These are phyloP conservation scores for Cyberlindnera maritima DNA, from an alignment of 805 yeast species.

Conservation along the genomic window DNA sequence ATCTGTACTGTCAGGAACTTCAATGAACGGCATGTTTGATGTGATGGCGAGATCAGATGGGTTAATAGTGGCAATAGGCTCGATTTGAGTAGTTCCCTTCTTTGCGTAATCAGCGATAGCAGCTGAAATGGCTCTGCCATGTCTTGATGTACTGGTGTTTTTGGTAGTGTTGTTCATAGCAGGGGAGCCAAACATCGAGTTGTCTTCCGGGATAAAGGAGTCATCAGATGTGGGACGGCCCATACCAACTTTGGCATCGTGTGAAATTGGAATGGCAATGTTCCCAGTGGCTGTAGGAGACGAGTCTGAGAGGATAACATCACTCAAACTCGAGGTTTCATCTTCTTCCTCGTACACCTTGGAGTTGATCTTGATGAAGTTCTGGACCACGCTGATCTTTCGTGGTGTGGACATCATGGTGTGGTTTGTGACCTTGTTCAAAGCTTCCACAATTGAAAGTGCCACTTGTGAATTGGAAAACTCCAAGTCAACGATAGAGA, in stretches of 20 bases:
- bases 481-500: conserved; percentile 6
- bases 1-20: conserved; percentile 17
- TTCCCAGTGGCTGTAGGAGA: not conserved
- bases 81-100: not conserved
- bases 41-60: not conserved
- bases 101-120: conserved; percentile 1
- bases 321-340: conserved; percentile 4
- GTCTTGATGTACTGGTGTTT: conserved; percentile 19
- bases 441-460: not conserved
- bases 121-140: conserved; percentile 15
- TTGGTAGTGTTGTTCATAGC: conserved; percentile 19
- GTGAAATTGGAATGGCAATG: not conserved
- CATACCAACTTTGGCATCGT: not conserved
- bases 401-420: conserved; percentile 15
- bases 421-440: not conserved
- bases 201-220: not conserved
- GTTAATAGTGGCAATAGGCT: not conserved
- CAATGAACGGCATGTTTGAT: not conserved
- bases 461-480: conserved; percentile 3
- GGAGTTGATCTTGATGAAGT: conserved; percentile 26
- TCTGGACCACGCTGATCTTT: conserved; percentile 33
- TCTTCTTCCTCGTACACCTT: conserved; percentile 9
- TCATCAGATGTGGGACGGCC: not conserved
- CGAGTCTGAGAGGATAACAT: not conserved
- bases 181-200: conserved; percentile 16